Evolutionary conservation across 1,284 basidiomycete genomes (phyloP), one percentile per base, ranked within the genome.

Genomic region (Austroboletus novae-zelandiae): DNA sequence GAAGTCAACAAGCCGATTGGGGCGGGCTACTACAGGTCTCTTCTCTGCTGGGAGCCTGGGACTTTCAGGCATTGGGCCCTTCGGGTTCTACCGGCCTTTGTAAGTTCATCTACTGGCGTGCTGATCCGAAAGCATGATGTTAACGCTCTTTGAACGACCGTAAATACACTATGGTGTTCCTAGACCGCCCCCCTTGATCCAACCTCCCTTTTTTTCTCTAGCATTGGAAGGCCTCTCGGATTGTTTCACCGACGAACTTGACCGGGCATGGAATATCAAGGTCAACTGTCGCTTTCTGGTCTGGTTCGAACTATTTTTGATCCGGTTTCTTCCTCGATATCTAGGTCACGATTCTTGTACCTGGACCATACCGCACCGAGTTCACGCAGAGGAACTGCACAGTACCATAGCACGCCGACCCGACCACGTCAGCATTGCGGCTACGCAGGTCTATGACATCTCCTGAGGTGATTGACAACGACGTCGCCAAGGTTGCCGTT

Each of bases 11-110:
- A 53, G 11, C 59, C 47, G 2, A 23, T 23, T 20, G 69, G 5
- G 70, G 70, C 3, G 53, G 59, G 17, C 50, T 71, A 9, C 23
- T 69, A 9, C 61, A 64, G 25, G 52, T 61, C 11, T 63, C 62
- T 4, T 71, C 70, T 8, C 18, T 4, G 4, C 20, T 23, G 20
- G 57, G 47, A 8, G 40, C 51, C 20, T 23, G 20, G 57, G 47
- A 8, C 43, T 54, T 14, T 1, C 14, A 23, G 35, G 15, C 3
- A 14, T 15, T 8, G 35, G 9, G 15, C 4, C 9, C 7, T 40
- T 3, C 7, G 49, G 43, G 9, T 47, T 43, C 13, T 58, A 52
- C 29, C 15, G 42, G n/a, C 53, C 50, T 25, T 48, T 50, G 52
- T 36, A 17, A 8, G 35, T 14, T 8, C n/a, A 15, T 9, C 14